These are phyloP conservation scores for Colletotrichum lupini DNA, from an alignment of 2,329 filamentous ascomycete species.

Conservation along the genomic window DNA sequence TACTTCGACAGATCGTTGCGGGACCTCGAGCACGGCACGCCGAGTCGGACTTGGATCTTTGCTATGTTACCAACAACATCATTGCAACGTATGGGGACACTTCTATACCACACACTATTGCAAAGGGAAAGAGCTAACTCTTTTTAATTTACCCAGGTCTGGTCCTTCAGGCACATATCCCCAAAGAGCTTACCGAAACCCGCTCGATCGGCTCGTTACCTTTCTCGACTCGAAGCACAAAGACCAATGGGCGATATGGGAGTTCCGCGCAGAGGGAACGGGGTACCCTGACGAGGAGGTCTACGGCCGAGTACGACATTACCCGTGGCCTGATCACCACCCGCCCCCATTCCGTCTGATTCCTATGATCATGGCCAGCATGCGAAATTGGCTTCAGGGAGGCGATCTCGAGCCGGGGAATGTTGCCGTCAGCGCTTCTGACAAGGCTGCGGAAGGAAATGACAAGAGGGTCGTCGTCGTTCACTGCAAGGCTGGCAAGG, in stretches of 20 bases:
- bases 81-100: constrained; percentile 65
- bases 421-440: constrained; percentile 11
- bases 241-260: constrained; percentile 93
- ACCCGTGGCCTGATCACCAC: constrained; percentile 97
- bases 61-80: constrained; percentile 90
- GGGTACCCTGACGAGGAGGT: constrained; percentile 94
- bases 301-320: constrained; percentile 86
- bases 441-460: constrained; percentile 39
- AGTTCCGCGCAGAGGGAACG: constrained; percentile 96
- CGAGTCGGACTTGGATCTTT: constrained; percentile 91
- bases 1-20: constrained; percentile 92
- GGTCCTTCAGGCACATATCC: constrained; percentile 92
- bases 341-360: constrained; percentile 92
- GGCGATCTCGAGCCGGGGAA: constrained; percentile 49
- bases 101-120: constrained; percentile 44
- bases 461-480: constrained; percentile 81
- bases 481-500: constrained; percentile 98
- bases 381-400: constrained; percentile 85
- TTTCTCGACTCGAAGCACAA: constrained; percentile 90
- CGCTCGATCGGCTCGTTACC: constrained; percentile 84
- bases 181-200: constrained; percentile 92
- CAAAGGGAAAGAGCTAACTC: neutral
- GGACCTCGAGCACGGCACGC: constrained; percentile 85
- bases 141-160: constrained; percentile 68
- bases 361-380: constrained; percentile 88